These are phyloP conservation scores for Prunus salicina DNA, from an alignment of 306 rosid genomes.

Conservation along the genomic window DNA sequence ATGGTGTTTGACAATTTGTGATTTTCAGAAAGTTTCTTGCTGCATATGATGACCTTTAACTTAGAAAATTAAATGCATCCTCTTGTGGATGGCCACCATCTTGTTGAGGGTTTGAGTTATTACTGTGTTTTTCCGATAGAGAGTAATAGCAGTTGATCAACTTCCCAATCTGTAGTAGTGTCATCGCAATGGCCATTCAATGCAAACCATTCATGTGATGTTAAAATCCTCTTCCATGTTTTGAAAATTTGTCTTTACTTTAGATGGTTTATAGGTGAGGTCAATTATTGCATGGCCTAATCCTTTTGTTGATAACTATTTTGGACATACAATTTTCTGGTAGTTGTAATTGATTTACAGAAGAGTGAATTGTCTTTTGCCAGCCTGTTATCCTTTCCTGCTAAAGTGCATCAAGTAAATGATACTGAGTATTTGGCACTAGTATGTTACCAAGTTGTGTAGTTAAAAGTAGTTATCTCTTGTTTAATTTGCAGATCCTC, in stretches of 20 bases:
- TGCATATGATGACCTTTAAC: neutral
- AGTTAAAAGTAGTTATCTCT: neutral
- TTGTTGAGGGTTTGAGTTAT: neutral
- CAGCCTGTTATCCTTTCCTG: neutral
- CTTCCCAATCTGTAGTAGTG: neutral
- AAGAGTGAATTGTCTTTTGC: neutral
- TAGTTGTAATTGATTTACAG: neutral
- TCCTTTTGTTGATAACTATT: neutral
- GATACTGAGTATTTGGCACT: conserved; percentile 3
- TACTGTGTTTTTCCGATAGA: neutral
- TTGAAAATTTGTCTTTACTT: neutral
- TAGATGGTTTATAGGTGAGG: neutral
- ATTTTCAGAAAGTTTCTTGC: neutral
- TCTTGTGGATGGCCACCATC: neutral
- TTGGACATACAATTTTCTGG: neutral
- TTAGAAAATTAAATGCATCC: neutral
- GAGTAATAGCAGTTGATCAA: neutral
- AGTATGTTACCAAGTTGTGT: neutral
- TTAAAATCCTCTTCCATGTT: neutral
- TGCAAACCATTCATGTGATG: neutral
- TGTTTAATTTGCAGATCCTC: neutral
- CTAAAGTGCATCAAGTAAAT: neutral
- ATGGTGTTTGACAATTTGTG: neutral
- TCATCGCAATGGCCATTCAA: neutral
- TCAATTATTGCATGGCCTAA: neutral